Evolutionary conservation across 805 yeast species (phyloP).

Genomic region (Ogataea ramenticola): DNA sequence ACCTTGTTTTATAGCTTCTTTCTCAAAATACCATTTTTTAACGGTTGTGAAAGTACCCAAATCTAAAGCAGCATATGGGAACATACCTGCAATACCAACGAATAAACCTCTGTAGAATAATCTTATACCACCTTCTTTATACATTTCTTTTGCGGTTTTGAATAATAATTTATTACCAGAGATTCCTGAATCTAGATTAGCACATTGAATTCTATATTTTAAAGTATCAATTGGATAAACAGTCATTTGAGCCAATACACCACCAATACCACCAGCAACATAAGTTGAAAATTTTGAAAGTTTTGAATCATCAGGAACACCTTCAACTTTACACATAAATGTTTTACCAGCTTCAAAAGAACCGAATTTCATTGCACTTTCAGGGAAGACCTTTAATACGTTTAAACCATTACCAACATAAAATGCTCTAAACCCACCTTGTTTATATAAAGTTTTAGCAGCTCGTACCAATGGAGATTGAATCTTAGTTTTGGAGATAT

Average conservation of each 20-base stretch:
- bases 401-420: constrained; percentile 95
- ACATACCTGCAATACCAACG: constrained; percentile 93
- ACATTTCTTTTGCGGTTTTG: constrained; percentile 72
- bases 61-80: constrained; percentile 96
- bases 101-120: constrained; percentile 81
- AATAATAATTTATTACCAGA: constrained; percentile 56
- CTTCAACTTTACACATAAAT: constrained; percentile 66
- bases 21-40: constrained; percentile 64
- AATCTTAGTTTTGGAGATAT: constrained; percentile 36
- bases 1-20: constrained; percentile 48
- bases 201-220: constrained; percentile 91
- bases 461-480: constrained; percentile 78
- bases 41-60: constrained; percentile 87
- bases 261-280: constrained; percentile 93
- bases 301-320: constrained; percentile 60
- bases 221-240: constrained; percentile 95
- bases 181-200: constrained; percentile 57
- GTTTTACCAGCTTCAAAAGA: constrained; percentile 85
- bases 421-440: constrained; percentile 82
- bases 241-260: constrained; percentile 85
- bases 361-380: constrained; percentile 95
- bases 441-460: constrained; percentile 69
- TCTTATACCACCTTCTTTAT: constrained; percentile 66
- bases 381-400: constrained; percentile 92
- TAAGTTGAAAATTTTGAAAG: constrained; percentile 76